Percentiles rank a stretch among this genome's conserved stretches.
Evolutionary conservation across 2,329 filamentous ascomycete species (phyloP).

Genomic region (Aspergillus texensis): DNA sequence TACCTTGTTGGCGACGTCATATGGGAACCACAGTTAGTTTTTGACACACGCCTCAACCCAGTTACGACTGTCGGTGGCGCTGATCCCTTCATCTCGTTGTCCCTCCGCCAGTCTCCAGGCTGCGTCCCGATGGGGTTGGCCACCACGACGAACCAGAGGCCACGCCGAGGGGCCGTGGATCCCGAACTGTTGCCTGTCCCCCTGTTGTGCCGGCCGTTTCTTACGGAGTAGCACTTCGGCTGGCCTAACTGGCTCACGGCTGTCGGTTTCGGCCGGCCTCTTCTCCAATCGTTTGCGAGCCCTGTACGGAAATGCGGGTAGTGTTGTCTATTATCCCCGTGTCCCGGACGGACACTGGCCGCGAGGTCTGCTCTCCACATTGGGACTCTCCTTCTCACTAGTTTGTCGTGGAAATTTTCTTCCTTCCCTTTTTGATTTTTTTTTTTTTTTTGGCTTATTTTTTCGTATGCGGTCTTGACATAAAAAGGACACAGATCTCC

Average conservation of each 20-base stretch:
- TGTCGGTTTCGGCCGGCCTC: conserved; percentile 26
- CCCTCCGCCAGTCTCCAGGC: conserved; percentile 5
- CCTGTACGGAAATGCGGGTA: conserved; percentile 2
- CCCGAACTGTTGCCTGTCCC: conserved; percentile 16
- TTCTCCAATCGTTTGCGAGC: conserved; percentile 11
- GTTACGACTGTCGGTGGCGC: conserved; percentile 4
- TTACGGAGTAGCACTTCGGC: conserved; percentile 10
- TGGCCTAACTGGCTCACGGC: conserved; percentile 12
- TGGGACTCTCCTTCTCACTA: conserved; percentile 12
- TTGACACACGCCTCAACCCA: conserved; percentile 1
- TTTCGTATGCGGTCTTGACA: conserved; percentile 3
- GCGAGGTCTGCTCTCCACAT: conserved; percentile 19
- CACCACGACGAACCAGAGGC: conserved; percentile 14
- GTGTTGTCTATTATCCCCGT: neutral
- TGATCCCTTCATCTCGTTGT: conserved; percentile 15
- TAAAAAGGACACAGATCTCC: conserved; percentile 11
- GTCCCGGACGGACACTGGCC: conserved; percentile 4
- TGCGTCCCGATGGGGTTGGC: conserved; percentile 9
- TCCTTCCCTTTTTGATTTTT: neutral
- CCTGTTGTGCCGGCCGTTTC: conserved; percentile 7
- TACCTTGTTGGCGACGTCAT: neutral
- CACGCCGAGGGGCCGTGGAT: conserved; percentile 17
- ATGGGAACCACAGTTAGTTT: conserved; percentile 5
- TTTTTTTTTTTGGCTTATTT: neutral
- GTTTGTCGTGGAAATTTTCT: neutral